Base-by-base conservation (phyloP, 2,329 filamentous ascomycete species). In the Pseudocercospora macadamiae region DNA sequence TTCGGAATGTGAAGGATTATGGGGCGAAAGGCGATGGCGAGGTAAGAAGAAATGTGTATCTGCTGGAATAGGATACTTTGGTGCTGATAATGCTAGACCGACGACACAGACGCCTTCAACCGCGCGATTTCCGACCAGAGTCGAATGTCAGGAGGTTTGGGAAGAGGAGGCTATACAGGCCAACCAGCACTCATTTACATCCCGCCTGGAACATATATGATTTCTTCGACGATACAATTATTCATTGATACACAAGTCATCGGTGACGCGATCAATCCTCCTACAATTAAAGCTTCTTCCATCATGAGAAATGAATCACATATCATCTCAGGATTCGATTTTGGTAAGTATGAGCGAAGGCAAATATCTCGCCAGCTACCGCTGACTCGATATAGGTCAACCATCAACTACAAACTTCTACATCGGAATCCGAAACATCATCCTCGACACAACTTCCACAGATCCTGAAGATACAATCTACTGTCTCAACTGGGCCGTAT, bases 241-340 rank as follows among this genome's bases (percentile, higher is more conserved):
- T 89, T 88, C 75, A 96, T 97, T 81, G 96, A 96, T 79, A 96
- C 93, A 9, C 91, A 96, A 74, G 85, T 97, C 62, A 81, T 97
- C 34, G 93, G 93, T 55, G 91, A 97, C 78, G 86, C 88, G 45
- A 68, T 83, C 66, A 79, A 83, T 61, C 75, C 86, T 7, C 92
- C 93, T 0, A 88, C 87, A 0, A 81, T 97, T 74, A 67, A 64
- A 55, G 77, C 76, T 21, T 96, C 70, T 2, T 37, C 55, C 9
- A 42, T 51, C 10, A 55, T 60, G 45, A 60, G 51, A 36, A 65
- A 64, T 32, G 54, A 59, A n/a, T 64, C 63, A 6, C 52, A 60
- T 7, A 39, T 66, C 7, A 60, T 69, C 25, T 62, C 64, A 23
- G 68, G 58, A 14, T 65, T 63, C 28, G 68, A 69, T 39, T 65